Percentiles rank a stretch among this genome's conserved stretches.
phyloP scores from a whole-genome alignment of 2,329 filamentous ascomycete species.

The Diplodia corticola region DNA sequence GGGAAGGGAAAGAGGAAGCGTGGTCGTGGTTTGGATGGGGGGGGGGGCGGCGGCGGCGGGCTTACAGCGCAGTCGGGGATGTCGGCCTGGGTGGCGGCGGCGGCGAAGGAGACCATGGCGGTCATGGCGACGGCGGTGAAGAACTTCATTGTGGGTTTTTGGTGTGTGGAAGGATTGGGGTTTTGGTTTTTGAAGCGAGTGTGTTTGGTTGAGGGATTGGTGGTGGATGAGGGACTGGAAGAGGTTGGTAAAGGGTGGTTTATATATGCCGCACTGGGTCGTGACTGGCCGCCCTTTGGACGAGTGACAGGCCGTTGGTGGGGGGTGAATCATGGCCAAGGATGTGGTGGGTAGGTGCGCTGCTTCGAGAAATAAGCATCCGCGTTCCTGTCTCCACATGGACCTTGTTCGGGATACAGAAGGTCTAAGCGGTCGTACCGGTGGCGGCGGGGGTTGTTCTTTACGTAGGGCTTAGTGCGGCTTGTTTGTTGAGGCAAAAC shows the following conservation, averaged over 20 bases:
- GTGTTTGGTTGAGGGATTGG: not conserved
- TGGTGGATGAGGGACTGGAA: not conserved
- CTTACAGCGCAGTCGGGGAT: conserved; percentile 7
- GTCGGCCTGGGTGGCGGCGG: not conserved
- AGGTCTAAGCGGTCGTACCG: conserved; percentile 2
- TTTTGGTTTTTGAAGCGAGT: not conserved
- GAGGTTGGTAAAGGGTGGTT: not conserved
- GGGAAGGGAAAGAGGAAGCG: too few species aligned
- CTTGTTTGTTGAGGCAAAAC: not conserved
- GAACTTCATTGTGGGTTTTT: conserved; percentile 1
- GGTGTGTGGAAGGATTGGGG: not conserved
- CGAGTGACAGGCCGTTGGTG: not conserved
- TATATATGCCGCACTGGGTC: not conserved
- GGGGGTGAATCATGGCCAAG: not conserved
- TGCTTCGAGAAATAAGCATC: conserved; percentile 5
- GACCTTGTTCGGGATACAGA: not conserved
- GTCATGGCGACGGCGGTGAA: not conserved
- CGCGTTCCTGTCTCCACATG: not conserved
- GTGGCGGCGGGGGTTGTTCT: not conserved
- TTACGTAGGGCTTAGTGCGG: not conserved
- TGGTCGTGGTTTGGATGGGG: too few species aligned
- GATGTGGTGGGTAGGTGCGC: not conserved
- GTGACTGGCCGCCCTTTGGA: not conserved
- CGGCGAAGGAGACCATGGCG: conserved; percentile 7
- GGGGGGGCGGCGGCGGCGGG: too few species aligned